Percentiles rank a stretch among this genome's conserved stretches.
Conservation (phyloP, 2,329 filamentous ascomycete genomes). For the Botrytis pseudocinerea region DNA sequence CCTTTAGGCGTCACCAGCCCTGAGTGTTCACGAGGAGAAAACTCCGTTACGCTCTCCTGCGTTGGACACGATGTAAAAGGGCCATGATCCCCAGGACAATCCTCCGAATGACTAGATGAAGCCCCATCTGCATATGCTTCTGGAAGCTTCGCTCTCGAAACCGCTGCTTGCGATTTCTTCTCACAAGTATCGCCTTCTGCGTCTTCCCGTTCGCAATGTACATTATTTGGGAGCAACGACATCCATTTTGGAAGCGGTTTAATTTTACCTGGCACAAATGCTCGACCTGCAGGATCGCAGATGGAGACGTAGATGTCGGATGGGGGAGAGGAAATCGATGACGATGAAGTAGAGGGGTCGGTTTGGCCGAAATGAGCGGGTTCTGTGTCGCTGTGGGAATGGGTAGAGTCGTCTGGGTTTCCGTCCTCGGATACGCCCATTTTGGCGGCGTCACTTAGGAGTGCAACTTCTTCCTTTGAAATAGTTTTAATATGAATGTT, state of each 20-base stretch:
- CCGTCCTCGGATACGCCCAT: constrained; percentile 31
- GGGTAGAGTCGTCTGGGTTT: constrained; percentile 24
- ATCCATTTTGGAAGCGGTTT: constrained; percentile 53
- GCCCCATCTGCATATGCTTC: constrained; percentile 18
- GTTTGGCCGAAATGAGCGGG: constrained; percentile 7
- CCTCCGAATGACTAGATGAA: constrained; percentile 19
- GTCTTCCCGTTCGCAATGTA: constrained; percentile 27
- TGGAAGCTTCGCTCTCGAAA: constrained; percentile 15
- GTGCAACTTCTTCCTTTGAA: constrained; percentile 16
- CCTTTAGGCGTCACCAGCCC: background rate
- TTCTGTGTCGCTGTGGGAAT: constrained; percentile 26
- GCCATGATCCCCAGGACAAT: constrained; percentile 8
- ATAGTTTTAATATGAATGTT: background rate
- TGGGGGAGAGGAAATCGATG: background rate
- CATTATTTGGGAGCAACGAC: constrained; percentile 37
- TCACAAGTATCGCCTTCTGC: background rate
- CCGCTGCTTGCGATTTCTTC: background rate
- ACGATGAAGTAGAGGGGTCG: constrained; percentile 3
- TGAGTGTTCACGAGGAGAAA: background rate
- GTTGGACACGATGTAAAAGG: background rate
- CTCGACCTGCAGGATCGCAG: constrained; percentile 49
- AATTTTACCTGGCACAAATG: constrained; percentile 51
- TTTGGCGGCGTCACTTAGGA: constrained; percentile 31
- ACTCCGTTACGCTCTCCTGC: too few relatives aligned
- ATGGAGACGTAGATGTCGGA: constrained; percentile 52